Percentiles rank a stretch among this genome's conserved stretches.
These are phyloP conservation scores for Monosporascus sp. DNA, from an alignment of 2,329 filamentous ascomycete species.

Conservation along the genomic window DNA sequence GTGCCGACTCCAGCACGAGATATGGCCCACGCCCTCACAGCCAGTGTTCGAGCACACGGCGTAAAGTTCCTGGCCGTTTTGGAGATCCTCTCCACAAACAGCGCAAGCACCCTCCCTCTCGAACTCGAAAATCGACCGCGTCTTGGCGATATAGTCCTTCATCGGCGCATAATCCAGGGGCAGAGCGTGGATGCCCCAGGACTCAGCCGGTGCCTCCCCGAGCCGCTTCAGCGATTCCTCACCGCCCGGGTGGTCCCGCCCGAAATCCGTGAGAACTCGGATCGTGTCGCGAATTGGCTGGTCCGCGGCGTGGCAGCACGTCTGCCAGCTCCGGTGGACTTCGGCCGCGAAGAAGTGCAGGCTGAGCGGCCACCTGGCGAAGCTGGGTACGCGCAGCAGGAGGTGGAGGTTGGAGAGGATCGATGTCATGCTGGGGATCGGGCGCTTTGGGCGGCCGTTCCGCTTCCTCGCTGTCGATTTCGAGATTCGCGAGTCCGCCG, in stretches of 20 bases:
- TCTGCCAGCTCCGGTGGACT: slow-evolving; percentile 63
- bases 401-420: slow-evolving; percentile 77
- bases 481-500: slow-evolving; percentile 54
- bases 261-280: slow-evolving; percentile 52
- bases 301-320: slow-evolving; percentile 45
- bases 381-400: slow-evolving; percentile 72
- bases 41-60: slow-evolving; percentile 48
- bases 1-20: slow-evolving; percentile 54
- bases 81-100: slow-evolving; percentile 42
- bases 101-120: slow-evolving; percentile 51
- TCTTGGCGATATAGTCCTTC: slow-evolving; percentile 50
- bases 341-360: slow-evolving; percentile 73
- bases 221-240: background rate
- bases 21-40: slow-evolving; percentile 54
- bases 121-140: slow-evolving; percentile 46
- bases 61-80: slow-evolving; percentile 45
- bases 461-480: slow-evolving; percentile 44
- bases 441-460: slow-evolving; percentile 50
- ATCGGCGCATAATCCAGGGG: slow-evolving; percentile 50
- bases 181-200: slow-evolving; percentile 48
- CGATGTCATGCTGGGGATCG: slow-evolving; percentile 56
- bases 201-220: slow-evolving; percentile 4
- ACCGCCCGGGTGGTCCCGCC: slow-evolving; percentile 10
- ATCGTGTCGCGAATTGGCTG: slow-evolving; percentile 43
- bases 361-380: slow-evolving; percentile 74